These are phyloP conservation scores for Phellopilus nigrolimitatus DNA, from an alignment of 1,284 basidiomycete genomes.

Conservation along the genomic window DNA sequence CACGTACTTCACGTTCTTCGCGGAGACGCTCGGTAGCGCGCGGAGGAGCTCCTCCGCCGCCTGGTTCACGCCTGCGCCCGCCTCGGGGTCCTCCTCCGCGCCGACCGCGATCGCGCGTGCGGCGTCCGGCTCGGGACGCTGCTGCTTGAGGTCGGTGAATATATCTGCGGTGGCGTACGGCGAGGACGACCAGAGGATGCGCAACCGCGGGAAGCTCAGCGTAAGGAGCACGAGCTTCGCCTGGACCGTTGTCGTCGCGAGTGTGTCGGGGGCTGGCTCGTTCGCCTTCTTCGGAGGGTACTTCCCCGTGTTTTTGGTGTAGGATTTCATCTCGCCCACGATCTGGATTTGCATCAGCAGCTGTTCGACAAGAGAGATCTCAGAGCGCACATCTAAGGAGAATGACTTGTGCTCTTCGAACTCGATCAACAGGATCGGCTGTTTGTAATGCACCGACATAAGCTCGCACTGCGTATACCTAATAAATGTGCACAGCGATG, in stretches of 20 bases:
- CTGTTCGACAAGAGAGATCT: neutral
- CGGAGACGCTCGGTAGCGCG: conserved; percentile 72
- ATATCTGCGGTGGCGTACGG: conserved; percentile 91
- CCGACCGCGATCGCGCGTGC: conserved; percentile 73
- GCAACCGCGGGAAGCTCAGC: conserved; percentile 84
- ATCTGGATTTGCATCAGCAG: conserved; percentile 34
- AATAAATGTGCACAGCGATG: neutral
- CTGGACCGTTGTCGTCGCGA: conserved; percentile 56
- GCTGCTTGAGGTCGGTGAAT: conserved; percentile 88
- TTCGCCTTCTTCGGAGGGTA: conserved; percentile 47
- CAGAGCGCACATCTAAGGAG: conserved; percentile 64
- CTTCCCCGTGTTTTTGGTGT: conserved; percentile 52
- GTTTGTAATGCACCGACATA: conserved; percentile 95
- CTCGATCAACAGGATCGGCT: conserved; percentile 93
- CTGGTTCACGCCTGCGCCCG: conserved; percentile 63
- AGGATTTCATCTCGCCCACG: conserved; percentile 58
- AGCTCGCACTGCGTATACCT: conserved; percentile 97
- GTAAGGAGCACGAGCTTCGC: conserved; percentile 89
- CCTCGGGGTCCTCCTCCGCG: conserved; percentile 66
- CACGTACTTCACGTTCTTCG: conserved; percentile 84
- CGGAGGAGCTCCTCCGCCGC: conserved; percentile 74
- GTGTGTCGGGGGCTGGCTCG: conserved; percentile 38
- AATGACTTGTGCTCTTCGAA: conserved; percentile 98
- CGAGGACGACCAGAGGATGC: conserved; percentile 96
- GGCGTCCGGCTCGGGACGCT: conserved; percentile 80